Conservation (phyloP, 495 filamentous ascomycete species). For the Parathielavia appendiculata region DNA sequence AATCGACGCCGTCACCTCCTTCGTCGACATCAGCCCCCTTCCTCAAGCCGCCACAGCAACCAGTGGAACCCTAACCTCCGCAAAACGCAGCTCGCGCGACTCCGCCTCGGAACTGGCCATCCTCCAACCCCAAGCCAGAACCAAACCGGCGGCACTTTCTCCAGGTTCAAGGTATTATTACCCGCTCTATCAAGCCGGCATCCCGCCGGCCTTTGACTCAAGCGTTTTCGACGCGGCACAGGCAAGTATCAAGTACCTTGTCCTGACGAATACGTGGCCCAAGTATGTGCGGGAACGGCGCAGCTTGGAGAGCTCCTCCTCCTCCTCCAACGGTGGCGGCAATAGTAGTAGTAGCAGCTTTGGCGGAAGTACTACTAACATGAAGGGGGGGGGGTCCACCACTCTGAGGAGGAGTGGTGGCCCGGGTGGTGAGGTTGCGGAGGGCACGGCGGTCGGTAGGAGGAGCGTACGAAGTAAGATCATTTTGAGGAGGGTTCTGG, state of each 20-base stretch:
- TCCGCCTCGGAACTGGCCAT: too few species aligned
- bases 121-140: not conserved
- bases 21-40: conserved; percentile 17
- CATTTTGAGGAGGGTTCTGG: too few species aligned
- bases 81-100: conserved; percentile 11
- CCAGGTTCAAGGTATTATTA: not conserved
- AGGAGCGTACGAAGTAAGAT: too few species aligned
- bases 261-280: conserved; percentile 66
- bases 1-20: conserved; percentile 20
- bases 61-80: not conserved
- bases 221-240: conserved; percentile 56
- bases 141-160: not conserved
- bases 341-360: not conserved
- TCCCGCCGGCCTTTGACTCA: conserved; percentile 49
- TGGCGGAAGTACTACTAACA: too few species aligned
- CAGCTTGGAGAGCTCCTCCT: conserved; percentile 18
- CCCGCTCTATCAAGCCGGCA: conserved; percentile 28
- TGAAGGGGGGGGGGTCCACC: too few species aligned
- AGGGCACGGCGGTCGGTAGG: too few species aligned
- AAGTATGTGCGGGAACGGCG: conserved; percentile 49
- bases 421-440: not conserved
- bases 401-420: too few species aligned
- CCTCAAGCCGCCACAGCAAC: not conserved
- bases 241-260: conserved; percentile 60
- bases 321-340: not conserved